Base-by-base conservation (phyloP, 2,329 filamentous ascomycete species). In the Stagonosporopsis tanaceti region DNA sequence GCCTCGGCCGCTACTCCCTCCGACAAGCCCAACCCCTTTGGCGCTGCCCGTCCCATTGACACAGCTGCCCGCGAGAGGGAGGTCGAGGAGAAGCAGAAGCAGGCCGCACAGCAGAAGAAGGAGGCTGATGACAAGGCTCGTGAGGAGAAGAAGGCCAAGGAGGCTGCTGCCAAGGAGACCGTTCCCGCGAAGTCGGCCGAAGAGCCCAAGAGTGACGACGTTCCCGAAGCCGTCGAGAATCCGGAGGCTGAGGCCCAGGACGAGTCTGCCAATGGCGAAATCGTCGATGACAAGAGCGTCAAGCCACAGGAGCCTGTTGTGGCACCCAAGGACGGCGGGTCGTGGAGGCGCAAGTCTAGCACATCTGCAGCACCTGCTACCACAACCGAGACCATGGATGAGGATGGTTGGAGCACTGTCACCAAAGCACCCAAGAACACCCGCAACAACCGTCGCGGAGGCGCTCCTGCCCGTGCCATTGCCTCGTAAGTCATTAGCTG, bases 11-110 rank as follows among this genome's bases (percentile, higher is more conserved):
- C 80, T 4, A 51, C 66, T 14, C 59, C 77, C 15, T 72, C 75
- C 17, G 90, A 95, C 70, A 98, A 97, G 82, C 85, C 93, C 25
- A 98, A 90, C 77, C 93, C 93, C 38, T 99, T 99, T 75, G 95
- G 95, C 70, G 93, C 91, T 60, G 95, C 95, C 54, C 89, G 90
- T 61, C 95, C 95, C 53, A 97, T 98, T 68, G 93, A 99, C 78
- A 98, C 94, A 44, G 91, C 92, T 42, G 86, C 93, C 14, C 89
- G 91, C 65, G 94, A 98, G 81, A 89, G 89, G 69, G 89, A 96
- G 76, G 88, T 99, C 56, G 94, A 96, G 71, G 92, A 97, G 80
- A 96, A 92, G 84, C 86, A 90, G 64, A 82, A 90, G 70, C 82
- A 91, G 57, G 85, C 86, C 6, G 62, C 93, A 25, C 88, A 88